Evolutionary conservation across 164 flowering plant genomes (phyloP), one percentile per base, ranked within the genome.

Genomic region (Echeveria elegans): DNA sequence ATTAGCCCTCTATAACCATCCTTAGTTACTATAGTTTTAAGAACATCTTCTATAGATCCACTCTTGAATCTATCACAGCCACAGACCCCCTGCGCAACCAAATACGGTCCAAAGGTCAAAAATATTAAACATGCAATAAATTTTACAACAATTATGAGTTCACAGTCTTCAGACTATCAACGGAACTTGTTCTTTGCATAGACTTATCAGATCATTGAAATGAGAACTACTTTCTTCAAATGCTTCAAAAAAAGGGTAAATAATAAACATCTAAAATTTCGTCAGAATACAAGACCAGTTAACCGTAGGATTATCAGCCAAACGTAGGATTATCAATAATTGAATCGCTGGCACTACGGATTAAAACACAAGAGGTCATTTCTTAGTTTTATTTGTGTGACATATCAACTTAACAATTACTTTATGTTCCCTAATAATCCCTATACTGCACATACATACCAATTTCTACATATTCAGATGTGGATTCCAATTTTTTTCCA

Each of bases 1-100:
- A 88, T 64, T 11, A 92, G 82, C 18, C 96, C 97, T 21, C 79
- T 75, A 71, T 86, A 87, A 0, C 97, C 97, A 68, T 91, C 97
- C 77, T 86, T 83, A 64, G 70, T 75, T 63, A 88, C 72, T 74
- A 91, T 86, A 63, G 76, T 80, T 52, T 60, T 67, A 34, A 85
- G 21, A 34, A 91, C 97, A 69, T 82, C 86, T 23, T 77, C 56
- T 10, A 85, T 88, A 8, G 96, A 88, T 66, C 86, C 76, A 66
- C 68, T 85, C 28, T 69, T 60, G 61, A 74, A 90, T 82, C 93
- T 87, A 64, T 88, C 96, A 68, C 97, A 90, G 28, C 97, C 97
- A 67, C 96, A 91, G 7, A 91, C 86, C 60, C 97, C 97, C 97
- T 91, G 81, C 37, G 41, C 59, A 67, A 15, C 63, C 48, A 70